A percentile compares a stretch with the other conserved stretches of the same genome.
Conservation (phyloP, 2,329 filamentous ascomycete genomes). For the Colletotrichum falcatum region DNA sequence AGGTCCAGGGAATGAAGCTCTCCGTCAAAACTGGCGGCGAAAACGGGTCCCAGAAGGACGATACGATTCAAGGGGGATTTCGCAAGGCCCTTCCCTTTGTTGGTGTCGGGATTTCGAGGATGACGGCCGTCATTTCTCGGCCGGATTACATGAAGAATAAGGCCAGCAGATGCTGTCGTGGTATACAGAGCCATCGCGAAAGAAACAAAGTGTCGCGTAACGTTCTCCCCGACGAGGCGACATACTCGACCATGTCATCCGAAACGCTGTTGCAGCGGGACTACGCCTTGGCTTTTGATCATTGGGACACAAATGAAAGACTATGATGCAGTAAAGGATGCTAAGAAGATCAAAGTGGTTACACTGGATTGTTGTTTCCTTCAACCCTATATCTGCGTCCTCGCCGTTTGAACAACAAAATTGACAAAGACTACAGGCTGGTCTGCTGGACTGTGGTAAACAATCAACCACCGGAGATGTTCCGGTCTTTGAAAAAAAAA, state of each 20-base stretch:
- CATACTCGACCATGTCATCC: no score
- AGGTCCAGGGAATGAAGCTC: not conserved
- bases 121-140: not conserved
- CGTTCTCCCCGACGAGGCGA: not conserved
- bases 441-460: not conserved
- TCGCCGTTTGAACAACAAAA: not conserved
- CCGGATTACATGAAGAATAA: not conserved
- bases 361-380: not conserved
- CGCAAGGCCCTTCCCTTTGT: not conserved
- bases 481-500: not conserved
- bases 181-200: no score
- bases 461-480: not conserved
- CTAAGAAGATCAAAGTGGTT: not conserved
- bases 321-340: not conserved
- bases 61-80: not conserved
- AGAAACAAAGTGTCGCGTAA: not conserved
- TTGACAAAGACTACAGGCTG: constrained; percentile 6
- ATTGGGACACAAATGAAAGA: not conserved
- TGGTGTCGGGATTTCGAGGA: not conserved
- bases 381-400: not conserved
- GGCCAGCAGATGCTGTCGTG: not conserved
- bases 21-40: no score
- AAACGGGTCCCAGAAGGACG: not conserved
- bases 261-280: constrained; percentile 12
- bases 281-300: not conserved